phyloP scores from a whole-genome alignment of 23 red algal species.

The Pyropia yezoensis region DNA sequence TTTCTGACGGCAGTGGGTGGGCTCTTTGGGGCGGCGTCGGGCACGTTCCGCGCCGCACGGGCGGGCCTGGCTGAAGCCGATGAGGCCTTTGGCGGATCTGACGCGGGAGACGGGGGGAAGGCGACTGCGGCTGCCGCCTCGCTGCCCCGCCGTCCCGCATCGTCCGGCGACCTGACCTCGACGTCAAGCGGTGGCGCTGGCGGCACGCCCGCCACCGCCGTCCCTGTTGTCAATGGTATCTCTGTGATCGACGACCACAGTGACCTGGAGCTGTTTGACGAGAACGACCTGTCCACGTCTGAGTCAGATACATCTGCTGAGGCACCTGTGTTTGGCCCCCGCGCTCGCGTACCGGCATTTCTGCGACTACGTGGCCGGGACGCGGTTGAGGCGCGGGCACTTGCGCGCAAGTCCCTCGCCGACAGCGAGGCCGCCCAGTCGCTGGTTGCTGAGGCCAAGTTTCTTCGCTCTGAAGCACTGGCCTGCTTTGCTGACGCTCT shows the following conservation, averaged over 20 bases:
- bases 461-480: constrained; percentile 49
- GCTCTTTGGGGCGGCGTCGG: constrained; percentile 41
- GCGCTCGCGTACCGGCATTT: constrained; percentile 13
- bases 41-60: no score
- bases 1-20: constrained; percentile 51
- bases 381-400: constrained; percentile 51
- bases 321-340: no score
- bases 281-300: no score
- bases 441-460: constrained; percentile 59
- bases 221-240: no score
- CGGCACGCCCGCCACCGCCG: no score
- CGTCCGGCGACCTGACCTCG: no score
- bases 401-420: constrained; percentile 62
- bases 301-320: no score
- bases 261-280: no score
- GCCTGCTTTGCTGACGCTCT: constrained; percentile 27
- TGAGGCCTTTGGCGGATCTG: constrained; percentile 32
- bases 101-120: constrained; percentile 8
- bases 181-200: no score
- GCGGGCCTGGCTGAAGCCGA: constrained; percentile 11
- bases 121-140: constrained; percentile 3
- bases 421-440: constrained; percentile 61
- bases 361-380: constrained; percentile 26
- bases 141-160: constrained; percentile 9
- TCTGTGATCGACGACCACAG: no score